Evolutionary conservation across 176 grass and related monocot genomes (phyloP).

Genomic region (Calamus simplicifolius): DNA sequence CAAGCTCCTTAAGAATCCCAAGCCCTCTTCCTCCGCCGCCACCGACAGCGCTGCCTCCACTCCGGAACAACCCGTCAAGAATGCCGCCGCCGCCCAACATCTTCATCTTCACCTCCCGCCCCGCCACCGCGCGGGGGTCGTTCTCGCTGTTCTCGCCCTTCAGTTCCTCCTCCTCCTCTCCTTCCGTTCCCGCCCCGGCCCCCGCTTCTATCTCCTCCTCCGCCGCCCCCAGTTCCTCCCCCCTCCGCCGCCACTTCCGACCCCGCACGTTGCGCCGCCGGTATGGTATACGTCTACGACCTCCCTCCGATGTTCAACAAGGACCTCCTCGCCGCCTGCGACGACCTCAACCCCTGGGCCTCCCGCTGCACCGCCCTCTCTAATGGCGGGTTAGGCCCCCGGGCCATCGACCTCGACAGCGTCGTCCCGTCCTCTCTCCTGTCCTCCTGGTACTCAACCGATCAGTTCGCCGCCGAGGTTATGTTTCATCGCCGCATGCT

Average conservation of each 20-base stretch:
- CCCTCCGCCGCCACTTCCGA: not conserved
- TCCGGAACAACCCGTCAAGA: too few species aligned
- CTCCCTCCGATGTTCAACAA: constrained; percentile 65
- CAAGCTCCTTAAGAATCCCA: not conserved
- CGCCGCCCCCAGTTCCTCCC: not conserved
- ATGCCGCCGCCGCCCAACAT: too few species aligned
- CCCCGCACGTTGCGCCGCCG: constrained; percentile 14
- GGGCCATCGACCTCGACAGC: constrained; percentile 7
- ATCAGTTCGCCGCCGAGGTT: constrained; percentile 69
- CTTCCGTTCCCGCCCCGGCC: constrained; percentile 30
- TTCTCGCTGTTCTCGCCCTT: constrained; percentile 33
- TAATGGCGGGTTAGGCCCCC: constrained; percentile 45
- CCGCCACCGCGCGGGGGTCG: constrained; percentile 14
- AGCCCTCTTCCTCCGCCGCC: not conserved
- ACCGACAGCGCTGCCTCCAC: too few species aligned
- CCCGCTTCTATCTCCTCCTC: not conserved
- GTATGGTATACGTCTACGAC: constrained; percentile 69
- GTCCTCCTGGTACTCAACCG: constrained; percentile 59
- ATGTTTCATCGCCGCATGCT: constrained; percentile 73
- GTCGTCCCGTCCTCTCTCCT: constrained; percentile 25
- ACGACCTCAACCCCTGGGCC: constrained; percentile 51
- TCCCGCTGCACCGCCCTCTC: constrained; percentile 52
- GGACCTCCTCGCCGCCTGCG: constrained; percentile 50
- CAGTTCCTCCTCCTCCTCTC: constrained; percentile 49
- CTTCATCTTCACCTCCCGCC: not conserved